These are phyloP conservation scores for Oropetium thomaeum DNA, from an alignment of 176 grass and related monocot species.

Conservation along the genomic window DNA sequence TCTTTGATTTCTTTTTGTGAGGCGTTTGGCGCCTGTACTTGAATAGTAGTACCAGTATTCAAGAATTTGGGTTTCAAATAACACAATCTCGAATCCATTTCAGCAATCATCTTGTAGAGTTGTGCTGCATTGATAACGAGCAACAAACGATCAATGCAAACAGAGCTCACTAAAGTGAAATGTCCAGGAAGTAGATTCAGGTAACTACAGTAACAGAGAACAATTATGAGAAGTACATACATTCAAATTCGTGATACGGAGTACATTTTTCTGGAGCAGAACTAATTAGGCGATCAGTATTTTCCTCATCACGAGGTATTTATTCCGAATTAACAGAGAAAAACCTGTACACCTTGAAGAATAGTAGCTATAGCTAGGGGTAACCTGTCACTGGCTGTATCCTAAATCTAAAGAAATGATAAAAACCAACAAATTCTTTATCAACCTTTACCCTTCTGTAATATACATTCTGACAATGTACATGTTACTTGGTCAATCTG, in stretches of 20 bases:
- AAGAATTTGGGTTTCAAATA: background rate
- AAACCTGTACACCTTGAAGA: constrained; percentile 23
- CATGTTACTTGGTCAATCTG: constrained; percentile 7
- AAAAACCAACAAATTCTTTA: background rate
- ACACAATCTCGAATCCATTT: too few species aligned
- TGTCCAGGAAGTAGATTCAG: constrained; percentile 5
- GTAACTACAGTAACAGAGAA: background rate
- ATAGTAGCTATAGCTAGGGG: background rate
- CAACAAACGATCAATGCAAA: background rate
- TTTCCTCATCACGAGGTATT: background rate
- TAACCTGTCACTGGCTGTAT: background rate
- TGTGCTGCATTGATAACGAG: background rate
- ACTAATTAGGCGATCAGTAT: background rate
- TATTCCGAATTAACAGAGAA: constrained; percentile 17
- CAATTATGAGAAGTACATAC: background rate
- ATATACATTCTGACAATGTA: constrained; percentile 3
- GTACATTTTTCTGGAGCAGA: background rate
- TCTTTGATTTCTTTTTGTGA: background rate
- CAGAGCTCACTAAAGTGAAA: background rate
- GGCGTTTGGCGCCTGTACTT: background rate
- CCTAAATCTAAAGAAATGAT: background rate
- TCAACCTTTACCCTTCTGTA: constrained; percentile 5
- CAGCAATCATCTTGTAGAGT: background rate
- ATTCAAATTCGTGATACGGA: background rate
- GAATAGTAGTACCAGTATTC: background rate